phyloP scores from a whole-genome alignment of 1,139 yeast genomes.

The Debaryomyces fabryi region DNA sequence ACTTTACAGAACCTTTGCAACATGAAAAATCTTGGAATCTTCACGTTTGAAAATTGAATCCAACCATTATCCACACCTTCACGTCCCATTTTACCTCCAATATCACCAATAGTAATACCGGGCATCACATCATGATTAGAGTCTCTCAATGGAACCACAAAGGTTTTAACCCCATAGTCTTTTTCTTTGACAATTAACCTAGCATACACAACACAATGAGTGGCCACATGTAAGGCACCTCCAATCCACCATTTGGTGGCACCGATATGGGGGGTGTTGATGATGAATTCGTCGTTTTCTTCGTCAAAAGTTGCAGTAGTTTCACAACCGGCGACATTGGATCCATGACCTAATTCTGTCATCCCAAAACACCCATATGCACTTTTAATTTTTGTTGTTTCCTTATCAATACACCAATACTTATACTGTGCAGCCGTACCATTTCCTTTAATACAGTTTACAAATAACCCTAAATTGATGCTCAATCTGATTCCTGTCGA shows the following conservation, averaged over 20 bases:
- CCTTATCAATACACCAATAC: conserved; percentile 45
- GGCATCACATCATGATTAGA: conserved; percentile 46
- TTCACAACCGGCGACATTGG: conserved; percentile 50
- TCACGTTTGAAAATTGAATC: conserved; percentile 50
- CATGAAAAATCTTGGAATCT: conserved; percentile 51
- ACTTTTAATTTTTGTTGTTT: conserved; percentile 38
- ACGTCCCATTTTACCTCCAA: conserved; percentile 54
- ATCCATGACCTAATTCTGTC: conserved; percentile 55
- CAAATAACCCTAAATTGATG: conserved; percentile 71
- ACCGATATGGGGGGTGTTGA: conserved; percentile 52
- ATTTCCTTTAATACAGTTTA: conserved; percentile 70
- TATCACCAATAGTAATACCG: conserved; percentile 49
- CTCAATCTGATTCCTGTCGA: conserved; percentile 56
- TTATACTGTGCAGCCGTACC: conserved; percentile 56
- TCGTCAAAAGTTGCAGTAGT: conserved; percentile 50
- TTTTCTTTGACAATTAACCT: conserved; percentile 46
- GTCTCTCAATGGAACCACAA: conserved; percentile 51
- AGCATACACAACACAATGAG: conserved; percentile 48
- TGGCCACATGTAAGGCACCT: conserved; percentile 53
- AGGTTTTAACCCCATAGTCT: conserved; percentile 54
- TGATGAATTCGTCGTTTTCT: conserved; percentile 44
- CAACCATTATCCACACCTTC: conserved; percentile 55
- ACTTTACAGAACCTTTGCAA: conserved; percentile 52
- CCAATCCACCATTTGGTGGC: conserved; percentile 59
- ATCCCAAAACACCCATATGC: conserved; percentile 52